Percentiles rank a stretch among this genome's conserved stretches.
phyloP scores from a whole-genome alignment of 2,329 filamentous ascomycete species.

The Escovopsis sp. region DNA sequence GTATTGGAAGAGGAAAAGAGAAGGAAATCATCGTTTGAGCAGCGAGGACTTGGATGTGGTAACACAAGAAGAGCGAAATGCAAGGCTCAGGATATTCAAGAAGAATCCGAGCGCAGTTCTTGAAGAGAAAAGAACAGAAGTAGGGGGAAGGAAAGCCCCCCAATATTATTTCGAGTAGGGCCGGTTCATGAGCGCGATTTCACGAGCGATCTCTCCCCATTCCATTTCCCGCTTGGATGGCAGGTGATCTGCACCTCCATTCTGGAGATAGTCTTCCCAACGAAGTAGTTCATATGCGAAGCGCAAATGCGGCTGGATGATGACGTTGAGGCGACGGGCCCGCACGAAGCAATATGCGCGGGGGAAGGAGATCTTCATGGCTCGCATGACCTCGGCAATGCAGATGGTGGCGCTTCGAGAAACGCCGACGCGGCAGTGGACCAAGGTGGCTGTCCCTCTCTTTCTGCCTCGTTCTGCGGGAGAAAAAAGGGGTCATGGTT shows the following conservation, averaged over 20 bases:
- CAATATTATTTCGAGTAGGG: conserved; percentile 68
- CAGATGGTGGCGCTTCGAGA: conserved; percentile 93
- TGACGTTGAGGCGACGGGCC: conserved; percentile 84
- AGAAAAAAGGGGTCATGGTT: not conserved
- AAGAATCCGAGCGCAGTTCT: no score
- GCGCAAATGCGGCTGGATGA: conserved; percentile 89
- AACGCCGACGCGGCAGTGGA: conserved; percentile 92
- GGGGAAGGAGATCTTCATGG: conserved; percentile 66
- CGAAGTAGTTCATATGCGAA: conserved; percentile 93
- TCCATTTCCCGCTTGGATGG: conserved; percentile 63
- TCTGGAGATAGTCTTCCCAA: conserved; percentile 71
- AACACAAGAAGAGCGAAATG: no score
- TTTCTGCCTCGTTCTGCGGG: conserved; percentile 67
- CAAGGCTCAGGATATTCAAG: no score
- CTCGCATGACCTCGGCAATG: conserved; percentile 95
- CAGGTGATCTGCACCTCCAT: conserved; percentile 27
- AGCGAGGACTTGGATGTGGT: no score
- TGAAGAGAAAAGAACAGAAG: no score
- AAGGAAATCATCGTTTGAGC: no score
- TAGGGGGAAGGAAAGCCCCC: no score
- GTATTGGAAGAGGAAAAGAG: no score
- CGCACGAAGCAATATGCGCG: conserved; percentile 93
- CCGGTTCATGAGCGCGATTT: conserved; percentile 91
- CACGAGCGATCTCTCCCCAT: conserved; percentile 75
- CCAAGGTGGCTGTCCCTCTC: conserved; percentile 70